Base-by-base conservation (phyloP, 805 yeast genomes). In the Wickerhamiella qilinensis region DNA sequence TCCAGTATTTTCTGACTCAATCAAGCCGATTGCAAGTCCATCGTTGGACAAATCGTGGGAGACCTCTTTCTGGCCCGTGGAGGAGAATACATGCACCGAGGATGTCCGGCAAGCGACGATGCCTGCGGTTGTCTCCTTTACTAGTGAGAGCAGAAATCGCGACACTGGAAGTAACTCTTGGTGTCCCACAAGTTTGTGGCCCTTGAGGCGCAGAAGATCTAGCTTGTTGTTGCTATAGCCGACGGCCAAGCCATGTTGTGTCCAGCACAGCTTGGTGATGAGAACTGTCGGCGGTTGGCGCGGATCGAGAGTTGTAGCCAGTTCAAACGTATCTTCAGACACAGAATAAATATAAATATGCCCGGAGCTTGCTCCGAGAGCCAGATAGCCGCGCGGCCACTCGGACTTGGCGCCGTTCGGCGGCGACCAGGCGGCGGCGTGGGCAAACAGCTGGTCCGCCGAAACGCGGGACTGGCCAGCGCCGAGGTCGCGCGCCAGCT, bases 351-450 rank as follows among this genome's bases (percentile, higher is more conserved):
- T 19, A 19, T 25, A 19, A 11, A 34, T 16, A 2, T 4, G 24
- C 16, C 31, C 31, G 16, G 20, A 7, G 17, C 14, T 21, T 2
- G 31, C 11, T 4, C 22, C 38, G 17, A 36, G 12, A 2, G 35
- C 38, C 27, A 36, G 35, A 9, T 17, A 7, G 3, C 20, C 17
- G 15, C 11, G 33, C 15, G 33, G 33, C 38, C 38, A 36, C 17
- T 9, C 7, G 7, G 16, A 9, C 11, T 19, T 19, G 16, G 11
- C 17, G 12, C 9, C 6, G 15, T 34, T n/a, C 3, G 22, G 29
- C 22, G 20, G 29, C 5, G 35, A 30, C 38, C 38, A 36, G 3
- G 38, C 38, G 7, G 29, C 17, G 14, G 38, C 31, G 24, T 30
- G n/a, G 30, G 14, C 14, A 15, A 6, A 28, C 8, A 28, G 30